A percentile compares a stretch with the other conserved stretches of the same genome.
These are phyloP conservation scores for Stromatinia cepivora DNA, from an alignment of 2,329 filamentous ascomycete genomes.

Conservation along the genomic window DNA sequence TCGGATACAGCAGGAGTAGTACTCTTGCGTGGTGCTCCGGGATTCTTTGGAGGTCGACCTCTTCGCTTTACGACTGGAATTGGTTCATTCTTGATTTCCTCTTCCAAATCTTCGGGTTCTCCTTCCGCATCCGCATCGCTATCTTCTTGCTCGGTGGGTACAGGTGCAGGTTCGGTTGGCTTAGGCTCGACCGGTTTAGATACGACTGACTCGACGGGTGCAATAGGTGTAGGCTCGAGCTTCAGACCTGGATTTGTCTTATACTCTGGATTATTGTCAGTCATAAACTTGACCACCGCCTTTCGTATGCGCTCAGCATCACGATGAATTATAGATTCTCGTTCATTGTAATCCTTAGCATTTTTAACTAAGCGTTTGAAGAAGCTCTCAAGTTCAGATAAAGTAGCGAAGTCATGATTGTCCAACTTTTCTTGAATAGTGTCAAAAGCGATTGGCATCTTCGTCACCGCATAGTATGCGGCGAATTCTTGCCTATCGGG, in stretches of 20 bases:
- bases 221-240: constrained; percentile 60
- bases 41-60: constrained; percentile 35
- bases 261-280: constrained; percentile 82
- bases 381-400: constrained; percentile 78
- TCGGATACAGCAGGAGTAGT: constrained; percentile 49
- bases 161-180: constrained; percentile 44
- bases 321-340: constrained; percentile 70
- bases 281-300: constrained; percentile 84
- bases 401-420: constrained; percentile 64
- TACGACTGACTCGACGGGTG: background rate
- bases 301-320: constrained; percentile 88
- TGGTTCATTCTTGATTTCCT: constrained; percentile 35
- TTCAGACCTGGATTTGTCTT: constrained; percentile 62
- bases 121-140: constrained; percentile 41
- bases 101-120: constrained; percentile 39
- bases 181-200: background rate
- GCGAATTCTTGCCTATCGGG: constrained; percentile 63
- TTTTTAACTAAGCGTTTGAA: constrained; percentile 87
- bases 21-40: constrained; percentile 41
- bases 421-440: constrained; percentile 75
- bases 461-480: constrained; percentile 76
- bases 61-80: constrained; percentile 28
- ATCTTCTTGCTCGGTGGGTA: constrained; percentile 52
- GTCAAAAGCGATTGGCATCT: constrained; percentile 76
- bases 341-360: constrained; percentile 80